These are phyloP conservation scores for Skeletonema grethae DNA, from an alignment of 108 stramenopile species.

Conservation along the genomic window DNA sequence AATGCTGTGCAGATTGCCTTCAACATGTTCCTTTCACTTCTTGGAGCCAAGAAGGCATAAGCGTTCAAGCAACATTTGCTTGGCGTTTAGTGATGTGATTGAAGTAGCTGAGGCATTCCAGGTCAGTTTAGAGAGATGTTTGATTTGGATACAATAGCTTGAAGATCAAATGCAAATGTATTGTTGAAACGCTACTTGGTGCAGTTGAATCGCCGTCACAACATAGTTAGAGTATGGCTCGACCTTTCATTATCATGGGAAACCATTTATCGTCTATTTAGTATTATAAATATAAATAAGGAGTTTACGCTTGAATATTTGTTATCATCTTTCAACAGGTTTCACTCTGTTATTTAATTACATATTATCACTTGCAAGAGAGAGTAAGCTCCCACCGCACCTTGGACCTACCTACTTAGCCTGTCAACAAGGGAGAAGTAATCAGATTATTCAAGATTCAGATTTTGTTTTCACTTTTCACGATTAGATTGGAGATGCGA, in stretches of 20 bases:
- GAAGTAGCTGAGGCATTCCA: not conserved
- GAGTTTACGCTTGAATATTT: not conserved
- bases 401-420: no score
- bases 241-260: not conserved
- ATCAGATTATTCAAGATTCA: no score
- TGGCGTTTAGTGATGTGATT: not conserved
- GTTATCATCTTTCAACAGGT: no score
- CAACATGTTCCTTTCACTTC: slow-evolving; percentile 98
- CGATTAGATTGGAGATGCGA: no score
- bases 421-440: no score
- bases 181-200: not conserved
- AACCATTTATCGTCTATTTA: not conserved
- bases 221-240: not conserved
- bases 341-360: no score
- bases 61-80: slow-evolving; percentile 2
- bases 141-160: not conserved
- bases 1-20: slow-evolving; percentile 96
- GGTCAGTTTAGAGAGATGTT: not conserved
- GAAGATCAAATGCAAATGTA: not conserved
- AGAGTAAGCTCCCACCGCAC: no score
- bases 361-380: no score
- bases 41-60: slow-evolving; percentile 88
- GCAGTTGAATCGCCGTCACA: not conserved
- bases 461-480: no score
- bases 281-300: not conserved